Conservation (phyloP, 202 grass and related monocot species). For the Eragrostis tef region DNA sequence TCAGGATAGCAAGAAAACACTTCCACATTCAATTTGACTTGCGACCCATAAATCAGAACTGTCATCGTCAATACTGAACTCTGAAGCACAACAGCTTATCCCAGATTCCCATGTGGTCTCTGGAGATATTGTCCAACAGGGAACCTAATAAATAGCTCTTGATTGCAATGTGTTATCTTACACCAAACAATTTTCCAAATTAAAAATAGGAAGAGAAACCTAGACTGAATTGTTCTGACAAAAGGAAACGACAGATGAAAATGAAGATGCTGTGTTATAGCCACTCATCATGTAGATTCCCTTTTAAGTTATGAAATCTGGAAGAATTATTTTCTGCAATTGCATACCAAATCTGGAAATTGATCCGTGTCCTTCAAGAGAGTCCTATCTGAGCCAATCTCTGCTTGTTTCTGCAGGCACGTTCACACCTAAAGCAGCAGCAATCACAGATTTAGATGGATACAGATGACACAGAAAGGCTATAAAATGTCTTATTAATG, state of each 20-base stretch:
- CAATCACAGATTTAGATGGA: slow-evolving; percentile 7
- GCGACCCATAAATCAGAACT: background rate
- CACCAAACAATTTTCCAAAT: background rate
- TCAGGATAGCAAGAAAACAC: background rate
- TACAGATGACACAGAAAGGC: background rate
- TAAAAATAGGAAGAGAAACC: background rate
- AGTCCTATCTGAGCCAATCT: background rate
- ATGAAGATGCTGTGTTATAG: background rate
- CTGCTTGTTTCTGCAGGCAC: background rate
- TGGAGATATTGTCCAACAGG: background rate
- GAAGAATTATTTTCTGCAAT: background rate
- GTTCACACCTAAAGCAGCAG: slow-evolving; percentile 35
- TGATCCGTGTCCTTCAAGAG: background rate
- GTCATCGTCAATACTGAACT: background rate
- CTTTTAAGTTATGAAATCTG: background rate
- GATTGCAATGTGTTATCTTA: slow-evolving; percentile 13
- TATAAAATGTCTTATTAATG: background rate
- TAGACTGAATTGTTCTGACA: background rate
- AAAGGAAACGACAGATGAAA: slow-evolving; percentile 6
- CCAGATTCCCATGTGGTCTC: slow-evolving; percentile 9
- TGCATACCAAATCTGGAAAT: background rate
- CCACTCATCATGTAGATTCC: background rate
- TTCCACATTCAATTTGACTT: background rate
- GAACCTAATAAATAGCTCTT: background rate
- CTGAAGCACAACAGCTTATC: background rate